phyloP scores from a whole-genome alignment of 441 rosid species.

The Syzygium syzygioides region DNA sequence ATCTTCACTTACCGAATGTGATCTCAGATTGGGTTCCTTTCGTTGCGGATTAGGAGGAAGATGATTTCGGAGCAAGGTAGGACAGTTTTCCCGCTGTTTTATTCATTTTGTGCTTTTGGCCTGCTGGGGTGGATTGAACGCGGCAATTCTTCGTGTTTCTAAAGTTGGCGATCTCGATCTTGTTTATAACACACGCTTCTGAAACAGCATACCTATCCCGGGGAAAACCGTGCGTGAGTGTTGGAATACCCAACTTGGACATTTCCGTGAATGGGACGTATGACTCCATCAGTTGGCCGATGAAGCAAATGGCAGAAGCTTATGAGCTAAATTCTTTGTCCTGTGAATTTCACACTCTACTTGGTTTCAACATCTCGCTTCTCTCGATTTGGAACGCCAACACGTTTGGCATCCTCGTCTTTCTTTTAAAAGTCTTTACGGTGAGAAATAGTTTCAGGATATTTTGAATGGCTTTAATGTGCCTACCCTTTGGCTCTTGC shows the following conservation, averaged over 20 bases:
- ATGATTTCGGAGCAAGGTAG: slow-evolving; percentile 91
- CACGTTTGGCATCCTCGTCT: not conserved
- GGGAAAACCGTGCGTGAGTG: not conserved
- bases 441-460: not conserved
- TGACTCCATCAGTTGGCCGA: not conserved
- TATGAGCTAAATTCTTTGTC: not conserved
- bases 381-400: not conserved
- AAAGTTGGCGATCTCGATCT: not conserved
- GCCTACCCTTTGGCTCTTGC: slow-evolving; percentile 14
- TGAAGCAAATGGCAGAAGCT: not conserved
- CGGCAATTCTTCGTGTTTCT: not conserved
- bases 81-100: slow-evolving; percentile 2
- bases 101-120: not conserved
- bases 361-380: not conserved
- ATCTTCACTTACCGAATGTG: slow-evolving; percentile 49
- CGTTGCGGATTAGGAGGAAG: slow-evolving; percentile 42
- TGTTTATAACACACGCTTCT: not conserved
- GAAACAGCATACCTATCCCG: not conserved
- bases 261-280: not conserved
- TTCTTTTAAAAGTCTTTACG: not conserved
- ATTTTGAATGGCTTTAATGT: slow-evolving; percentile 8
- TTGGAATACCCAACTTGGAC: not conserved
- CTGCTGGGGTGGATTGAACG: not conserved
- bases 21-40: slow-evolving; percentile 87
- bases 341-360: not conserved